A percentile compares a stretch with the other conserved stretches of the same genome.
Evolutionary conservation across 1,284 basidiomycete genomes (phyloP).

Genomic region (Wallemia mellicola): DNA sequence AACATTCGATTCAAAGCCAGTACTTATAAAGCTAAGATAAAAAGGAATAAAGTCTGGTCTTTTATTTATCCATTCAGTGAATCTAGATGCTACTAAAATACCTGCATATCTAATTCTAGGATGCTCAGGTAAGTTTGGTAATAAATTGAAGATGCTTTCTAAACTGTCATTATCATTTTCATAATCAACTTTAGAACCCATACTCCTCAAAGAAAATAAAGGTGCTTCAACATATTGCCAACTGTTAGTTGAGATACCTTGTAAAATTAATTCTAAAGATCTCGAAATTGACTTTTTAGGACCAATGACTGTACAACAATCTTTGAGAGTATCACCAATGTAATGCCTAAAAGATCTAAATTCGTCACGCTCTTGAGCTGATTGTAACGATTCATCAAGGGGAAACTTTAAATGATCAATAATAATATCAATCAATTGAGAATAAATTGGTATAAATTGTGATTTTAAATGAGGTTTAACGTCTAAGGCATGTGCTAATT

Average conservation of each 20-base stretch:
- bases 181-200: slow-evolving; percentile 76
- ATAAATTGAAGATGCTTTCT: slow-evolving; percentile 79
- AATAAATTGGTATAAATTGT: slow-evolving; percentile 46
- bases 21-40: slow-evolving; percentile 68
- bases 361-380: slow-evolving; percentile 64
- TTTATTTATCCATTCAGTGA: slow-evolving; percentile 82
- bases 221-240: slow-evolving; percentile 99
- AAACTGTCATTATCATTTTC: slow-evolving; percentile 52
- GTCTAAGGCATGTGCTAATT: slow-evolving; percentile 49
- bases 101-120: slow-evolving; percentile 84
- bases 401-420: slow-evolving; percentile 85
- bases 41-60: slow-evolving; percentile 66
- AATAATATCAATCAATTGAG: slow-evolving; percentile 52
- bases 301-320: slow-evolving; percentile 84
- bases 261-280: slow-evolving; percentile 49
- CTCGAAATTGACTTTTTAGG: slow-evolving; percentile 53
- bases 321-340: slow-evolving; percentile 97
- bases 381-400: slow-evolving; percentile 29
- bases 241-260: slow-evolving; percentile 28
- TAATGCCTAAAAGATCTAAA: slow-evolving; percentile 87
- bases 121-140: slow-evolving; percentile 66
- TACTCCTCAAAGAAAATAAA: slow-evolving; percentile 86
- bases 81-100: slow-evolving; percentile 75
- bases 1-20: slow-evolving; percentile 48
- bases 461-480: slow-evolving; percentile 17